Evolutionary conservation across 2,329 filamentous ascomycete genomes (phyloP), one percentile per base, ranked within the genome.

Genomic region (Beauveria brongniartii): DNA sequence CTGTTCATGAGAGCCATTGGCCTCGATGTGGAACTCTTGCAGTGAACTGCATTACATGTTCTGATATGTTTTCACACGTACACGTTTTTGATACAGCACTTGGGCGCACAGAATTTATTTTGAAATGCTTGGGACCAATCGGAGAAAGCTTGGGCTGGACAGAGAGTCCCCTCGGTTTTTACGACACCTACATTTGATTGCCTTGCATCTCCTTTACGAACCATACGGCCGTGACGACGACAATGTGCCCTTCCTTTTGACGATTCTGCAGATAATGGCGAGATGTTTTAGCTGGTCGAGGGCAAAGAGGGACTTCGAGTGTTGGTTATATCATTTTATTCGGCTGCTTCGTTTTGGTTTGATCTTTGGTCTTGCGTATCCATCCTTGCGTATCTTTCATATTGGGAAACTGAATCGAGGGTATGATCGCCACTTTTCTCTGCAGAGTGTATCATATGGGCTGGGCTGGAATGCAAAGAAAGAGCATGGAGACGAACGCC

Each of bases 1-100:
- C 78, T 99, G 61, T 99, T 99, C 74, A 97, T 99, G 92, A 89
- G 92, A 70, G 94, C 93, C 61, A 97, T 99, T 74, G 94, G 94
- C n/a, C 82, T 99, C 71, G 94, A 99, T 77, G 94, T 99, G 55
- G 94, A 97, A 68, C 75, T 88, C 56, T 74, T 86, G 63, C 73
- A 75, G 68, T 77, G 70, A 69, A 65, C 18, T 26, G 62, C 46
- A 56, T 52, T 14, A 53, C 46, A 18, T 34, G 16, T 46, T 43
- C 30, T 28, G n/a, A 46, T 47, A 18, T 30, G 16, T 48, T 60
- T 55, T 46, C 47, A 43, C 28, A 5, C 40, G 20, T 47, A 30
- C 57, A 41, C 26, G 40, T 41, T 20, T 54, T 44, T 40, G 40
- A 50, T 24, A 46, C 51, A 28, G 12, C 40, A 44, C 28, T 48